These are phyloP conservation scores for Penicillium maclennaniae DNA, from an alignment of 495 filamentous ascomycete genomes.

Conservation along the genomic window DNA sequence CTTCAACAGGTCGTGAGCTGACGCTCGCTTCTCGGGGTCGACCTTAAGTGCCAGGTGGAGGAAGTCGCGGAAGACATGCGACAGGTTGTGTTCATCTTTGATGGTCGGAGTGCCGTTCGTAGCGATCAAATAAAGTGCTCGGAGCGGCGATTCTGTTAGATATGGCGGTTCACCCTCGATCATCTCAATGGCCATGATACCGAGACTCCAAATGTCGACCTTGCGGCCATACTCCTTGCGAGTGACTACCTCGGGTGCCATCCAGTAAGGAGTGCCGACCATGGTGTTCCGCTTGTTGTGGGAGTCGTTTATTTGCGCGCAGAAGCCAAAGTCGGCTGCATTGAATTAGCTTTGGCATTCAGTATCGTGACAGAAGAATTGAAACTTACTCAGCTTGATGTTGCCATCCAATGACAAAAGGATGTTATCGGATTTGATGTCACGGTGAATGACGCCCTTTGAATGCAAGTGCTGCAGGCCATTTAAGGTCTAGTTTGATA, in stretches of 20 bases:
- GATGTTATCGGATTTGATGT: conserved; percentile 99
- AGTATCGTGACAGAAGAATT: not conserved
- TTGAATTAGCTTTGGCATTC: conserved; percentile 27
- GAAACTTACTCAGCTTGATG: conserved; percentile 86
- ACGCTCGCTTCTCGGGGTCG: conserved; percentile 92
- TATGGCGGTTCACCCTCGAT: conserved; percentile 98
- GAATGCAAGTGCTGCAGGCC: conserved; percentile 95
- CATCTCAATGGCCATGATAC: conserved; percentile 99
- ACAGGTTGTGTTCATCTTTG: conserved; percentile 85
- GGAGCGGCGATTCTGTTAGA: conserved; percentile 87
- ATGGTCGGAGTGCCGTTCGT: conserved; percentile 94
- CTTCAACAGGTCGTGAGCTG: conserved; percentile 85
- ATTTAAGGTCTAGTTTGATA: conserved; percentile 60
- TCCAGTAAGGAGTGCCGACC: conserved; percentile 99
- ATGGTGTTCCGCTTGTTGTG: conserved; percentile 98
- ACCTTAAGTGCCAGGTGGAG: conserved; percentile 88
- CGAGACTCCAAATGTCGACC: conserved; percentile 96
- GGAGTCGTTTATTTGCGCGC: conserved; percentile 95
- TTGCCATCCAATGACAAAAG: conserved; percentile 90
- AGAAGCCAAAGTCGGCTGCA: conserved; percentile 96
- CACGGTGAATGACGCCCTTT: conserved; percentile 78
- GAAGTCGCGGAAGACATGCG: conserved; percentile 81
- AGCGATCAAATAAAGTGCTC: conserved; percentile 92
- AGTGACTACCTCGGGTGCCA: conserved; percentile 97
- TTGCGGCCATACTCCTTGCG: conserved; percentile 97